Base-by-base conservation (phyloP, 2,329 filamentous ascomycete species). In the Orbilia oligospora region DNA sequence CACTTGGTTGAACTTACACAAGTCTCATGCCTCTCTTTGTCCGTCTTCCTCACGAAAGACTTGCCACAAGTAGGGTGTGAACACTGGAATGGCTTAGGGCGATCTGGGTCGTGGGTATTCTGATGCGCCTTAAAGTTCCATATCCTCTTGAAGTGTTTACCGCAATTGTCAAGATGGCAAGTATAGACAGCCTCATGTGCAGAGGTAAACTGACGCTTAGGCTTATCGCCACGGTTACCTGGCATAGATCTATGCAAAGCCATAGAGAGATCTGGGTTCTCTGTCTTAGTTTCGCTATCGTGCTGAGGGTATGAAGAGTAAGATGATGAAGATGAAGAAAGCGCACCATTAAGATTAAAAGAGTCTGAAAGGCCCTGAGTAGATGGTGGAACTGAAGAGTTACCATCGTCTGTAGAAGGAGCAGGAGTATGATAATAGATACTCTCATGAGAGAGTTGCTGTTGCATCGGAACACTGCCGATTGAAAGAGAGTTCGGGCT, bases 51-150 rank as follows among this genome's bases (percentile, higher is more conserved):
- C 18, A 93, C 92, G 84, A 97, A 97, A 65, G 89, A 89, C 85
- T 91, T 93, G 81, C 85, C 87, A 84, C 94, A 97, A 66, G 87
- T 88, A 1, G 87, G 84, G 33, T 90, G 85, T 0, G 86, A 86
- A 84, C 94, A 97, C 0, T 87, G 87, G 82, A 93, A 91, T 0
- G 91, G 90, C 82, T 92, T 92, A 81, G 89, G 89, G 71, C 91
- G 88, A 76, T 89, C 88, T 14, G 92, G 90, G 82, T 96, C 90
- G 83, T 97, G 94, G 0, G 91, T 94, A 82, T 94, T 91, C 87
- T 94, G 88, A 83, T 97, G 94, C 33, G 93, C 92, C 82, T 92
- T 94, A 85, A 91, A 93, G 85, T 97, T 97, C 86, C 95, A 97
- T 82, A 90, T 91, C 79, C 94, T 88, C 80, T 92, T 93, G 83